Base-by-base conservation (phyloP, 441 rosid species). In the Biscutella laevigata region DNA sequence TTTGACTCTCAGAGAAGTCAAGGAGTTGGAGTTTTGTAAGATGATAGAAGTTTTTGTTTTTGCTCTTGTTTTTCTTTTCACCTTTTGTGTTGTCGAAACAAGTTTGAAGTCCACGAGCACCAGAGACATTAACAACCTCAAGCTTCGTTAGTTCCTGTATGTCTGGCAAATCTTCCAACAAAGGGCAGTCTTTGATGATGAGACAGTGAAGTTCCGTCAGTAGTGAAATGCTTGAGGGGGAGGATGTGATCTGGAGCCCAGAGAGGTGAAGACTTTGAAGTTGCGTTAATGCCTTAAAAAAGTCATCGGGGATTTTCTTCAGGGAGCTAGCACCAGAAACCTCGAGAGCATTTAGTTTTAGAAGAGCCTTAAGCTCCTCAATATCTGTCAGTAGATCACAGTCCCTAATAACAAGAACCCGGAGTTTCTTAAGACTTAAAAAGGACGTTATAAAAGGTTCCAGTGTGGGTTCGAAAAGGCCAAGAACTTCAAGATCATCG, bases 41-140 rank as follows among this genome's bases (percentile, higher is more conserved):
- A 10, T 22, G 30, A 7, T 47, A 61, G 30, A 67, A 67, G 58
- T 61, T 60, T 20, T 67, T 67, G 66, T 58, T 66, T 7, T 59
- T 66, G 55, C 60, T 58, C 29, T 66, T 59, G 66, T 59, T 25
- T 36, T 46, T 69, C 15, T 32, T 59, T 14, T 21, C 16, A 10
- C 53, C 63, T 5, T 32, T 5, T 40, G 49, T 26, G 43, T 48
- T 45, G 59, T 68, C 68, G 9, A 51, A 45, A 16, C 59, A 61
- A 30, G 59, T 48, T 6, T 24, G 16, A 8, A 81, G 70, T 9
- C 57, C 50, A 36, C 33, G 44, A 43, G 72, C 61, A 12, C 77
- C 82, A 53, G 74, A 73, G 46, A 81, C 53, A 73, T 77, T 86
- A 32, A 84, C 62, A 50, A 73, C 69, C 72, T 79, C 86, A 52